Evolutionary conservation across 805 yeast genomes (phyloP).

Genomic region (Metschnikowia borealis): DNA sequence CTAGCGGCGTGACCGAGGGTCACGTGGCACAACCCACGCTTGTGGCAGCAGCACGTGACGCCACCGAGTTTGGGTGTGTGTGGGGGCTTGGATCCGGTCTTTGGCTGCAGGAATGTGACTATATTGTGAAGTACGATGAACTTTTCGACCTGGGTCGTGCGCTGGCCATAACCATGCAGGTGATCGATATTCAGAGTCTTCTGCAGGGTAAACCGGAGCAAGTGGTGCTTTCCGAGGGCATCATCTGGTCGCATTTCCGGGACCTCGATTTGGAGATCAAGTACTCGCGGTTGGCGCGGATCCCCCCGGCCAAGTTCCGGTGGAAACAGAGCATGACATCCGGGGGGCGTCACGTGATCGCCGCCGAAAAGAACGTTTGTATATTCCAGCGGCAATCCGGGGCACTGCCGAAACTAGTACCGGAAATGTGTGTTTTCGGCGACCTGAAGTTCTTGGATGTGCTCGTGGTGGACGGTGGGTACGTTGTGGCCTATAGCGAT

Average conservation of each 20-base stretch:
- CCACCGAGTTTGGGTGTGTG: background rate
- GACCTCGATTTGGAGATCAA: constrained; percentile 3
- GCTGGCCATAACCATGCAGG: background rate
- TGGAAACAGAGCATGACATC: constrained; percentile 7
- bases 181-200: background rate
- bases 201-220: background rate
- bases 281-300: constrained; percentile 3
- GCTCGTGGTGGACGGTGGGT: background rate
- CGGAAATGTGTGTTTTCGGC: constrained; percentile 3
- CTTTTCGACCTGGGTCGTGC: constrained; percentile 1
- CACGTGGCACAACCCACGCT: background rate
- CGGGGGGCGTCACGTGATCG: constrained; percentile 9
- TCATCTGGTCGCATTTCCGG: constrained; percentile 3
- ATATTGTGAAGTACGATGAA: background rate
- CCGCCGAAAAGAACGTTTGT: constrained; percentile 9
- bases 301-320: constrained; percentile 1
- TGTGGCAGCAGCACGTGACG: background rate
- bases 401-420: background rate
- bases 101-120: background rate
- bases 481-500: constrained; percentile 10
- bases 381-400: constrained; percentile 1
- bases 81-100: background rate
- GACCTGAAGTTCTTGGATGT: constrained; percentile 9
- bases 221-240: background rate
- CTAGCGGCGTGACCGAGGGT: background rate